Evolutionary conservation across 2,329 filamentous ascomycete species (phyloP), one percentile per base, ranked within the genome.

Genomic region (Pleurostoma richardsiae): DNA sequence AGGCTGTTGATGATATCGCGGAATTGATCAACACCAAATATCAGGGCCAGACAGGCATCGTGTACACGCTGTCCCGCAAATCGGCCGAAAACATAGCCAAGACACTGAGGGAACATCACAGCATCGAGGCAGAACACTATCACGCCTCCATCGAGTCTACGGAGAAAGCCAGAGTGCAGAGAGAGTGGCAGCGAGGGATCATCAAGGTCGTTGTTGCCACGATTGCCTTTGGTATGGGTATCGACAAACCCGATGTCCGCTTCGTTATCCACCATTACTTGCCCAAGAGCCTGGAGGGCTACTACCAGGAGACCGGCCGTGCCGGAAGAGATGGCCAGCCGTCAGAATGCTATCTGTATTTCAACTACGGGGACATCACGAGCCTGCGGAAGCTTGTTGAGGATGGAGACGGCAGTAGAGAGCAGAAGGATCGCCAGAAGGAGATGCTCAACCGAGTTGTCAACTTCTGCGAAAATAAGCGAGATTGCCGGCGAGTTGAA

Each of bases 161-260:
- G 4, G 80, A 87, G 44, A 92, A 92, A 62, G 74, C 76, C 1
- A 63, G 76, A 5, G 79, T 94, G 4, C 92, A 97, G 64, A 79
- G 79, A 50, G 67, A 82, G 30, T 99, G 94, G 94, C 94, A 99
- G 64, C 71, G 69, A 40, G 90, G 90, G 5, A 70, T 74, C 44
- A 80, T 85, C 58, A 87, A 96, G 55, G 88, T 99, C 31, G 95
- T 99, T 40, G 94, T 99, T 43, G 95, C 94, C 26, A 99, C 94
- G 0, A 97, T 99, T 64, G 94, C 94, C 28, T 99, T 99, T 62
- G 94, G 94, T 5, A 99, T 99, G 94, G 94, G 94, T n/a, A 99
- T 99, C 54, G 94, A 99, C 71, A 99, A 99, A 65, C 82, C 91
- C 1, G 87, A 99, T 62, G 94, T 99, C 42, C 87, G 94, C 29